Conservation (phyloP, 2,329 filamentous ascomycete species). For the Neonectria ditissima region DNA sequence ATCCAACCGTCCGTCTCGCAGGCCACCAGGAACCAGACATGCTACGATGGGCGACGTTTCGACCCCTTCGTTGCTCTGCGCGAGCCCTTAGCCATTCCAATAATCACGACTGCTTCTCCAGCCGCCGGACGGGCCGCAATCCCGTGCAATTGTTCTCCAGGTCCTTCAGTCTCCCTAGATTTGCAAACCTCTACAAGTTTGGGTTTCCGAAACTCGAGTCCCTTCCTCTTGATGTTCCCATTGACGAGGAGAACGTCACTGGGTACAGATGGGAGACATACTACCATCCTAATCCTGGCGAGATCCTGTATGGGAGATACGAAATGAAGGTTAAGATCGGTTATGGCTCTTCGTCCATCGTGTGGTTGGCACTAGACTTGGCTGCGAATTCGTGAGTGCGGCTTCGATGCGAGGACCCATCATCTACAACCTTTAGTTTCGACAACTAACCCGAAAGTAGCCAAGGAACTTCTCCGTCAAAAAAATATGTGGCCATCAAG, state of each 20-base stretch:
- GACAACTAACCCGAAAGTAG: conserved; percentile 11
- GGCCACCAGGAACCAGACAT: conserved; percentile 11
- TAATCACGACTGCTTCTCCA: conserved; percentile 8
- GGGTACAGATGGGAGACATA: conserved; percentile 42
- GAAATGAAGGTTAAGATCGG: conserved; percentile 51
- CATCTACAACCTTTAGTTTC: neutral
- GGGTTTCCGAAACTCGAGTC: conserved; percentile 20
- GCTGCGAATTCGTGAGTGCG: conserved; percentile 21
- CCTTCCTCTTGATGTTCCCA: conserved; percentile 21
- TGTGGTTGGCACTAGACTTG: conserved; percentile 49
- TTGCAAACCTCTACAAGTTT: conserved; percentile 16
- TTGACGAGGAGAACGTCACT: conserved; percentile 42
- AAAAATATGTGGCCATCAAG: conserved; percentile 39
- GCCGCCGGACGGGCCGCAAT: neutral
- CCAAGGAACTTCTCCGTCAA: conserved; percentile 15
- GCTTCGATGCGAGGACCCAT: neutral
- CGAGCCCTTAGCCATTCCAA: conserved; percentile 18
- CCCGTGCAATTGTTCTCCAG: conserved; percentile 11
- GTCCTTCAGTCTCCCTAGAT: conserved; percentile 19
- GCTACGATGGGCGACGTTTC: conserved; percentile 28
- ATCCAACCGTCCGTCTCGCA: neutral
- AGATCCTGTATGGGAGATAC: conserved; percentile 49
- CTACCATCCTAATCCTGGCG: conserved; percentile 48
- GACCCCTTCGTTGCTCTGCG: conserved; percentile 24
- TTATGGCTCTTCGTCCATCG: conserved; percentile 52